Conservation (phyloP, 2,329 filamentous ascomycete species). For the Pezizomycotina sp. region DNA sequence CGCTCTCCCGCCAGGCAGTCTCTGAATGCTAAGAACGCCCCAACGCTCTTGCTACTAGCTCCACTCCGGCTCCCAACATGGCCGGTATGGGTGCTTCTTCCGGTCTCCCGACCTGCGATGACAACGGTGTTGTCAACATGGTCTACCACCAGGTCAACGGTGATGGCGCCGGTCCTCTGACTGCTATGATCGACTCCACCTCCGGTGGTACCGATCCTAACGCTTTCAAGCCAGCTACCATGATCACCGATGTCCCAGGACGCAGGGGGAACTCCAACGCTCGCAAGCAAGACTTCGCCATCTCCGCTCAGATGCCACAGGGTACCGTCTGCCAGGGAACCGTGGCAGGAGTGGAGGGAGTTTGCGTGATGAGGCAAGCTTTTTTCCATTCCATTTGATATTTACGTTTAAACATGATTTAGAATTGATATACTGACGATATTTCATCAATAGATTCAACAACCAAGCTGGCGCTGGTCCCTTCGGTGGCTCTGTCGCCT, state of each 20-base stretch:
- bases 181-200: slow-evolving; percentile 43
- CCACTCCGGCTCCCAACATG: slow-evolving; percentile 39
- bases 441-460: too few species aligned
- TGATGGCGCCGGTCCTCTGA: slow-evolving; percentile 49
- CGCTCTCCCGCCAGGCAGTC: slow-evolving; percentile 25
- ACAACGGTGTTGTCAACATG: slow-evolving; percentile 46
- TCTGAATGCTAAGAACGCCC: slow-evolving; percentile 30
- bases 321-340: slow-evolving; percentile 50
- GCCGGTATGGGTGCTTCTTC: slow-evolving; percentile 38
- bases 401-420: too few species aligned
- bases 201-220: slow-evolving; percentile 44
- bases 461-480: slow-evolving; percentile 47
- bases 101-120: slow-evolving; percentile 44
- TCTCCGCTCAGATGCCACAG: slow-evolving; percentile 47
- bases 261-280: slow-evolving; percentile 41
- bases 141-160: slow-evolving; percentile 56
- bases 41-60: slow-evolving; percentile 32
- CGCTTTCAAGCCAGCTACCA: slow-evolving; percentile 44
- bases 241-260: slow-evolving; percentile 46
- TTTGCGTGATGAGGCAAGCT: slow-evolving; percentile 52
- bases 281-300: slow-evolving; percentile 46
- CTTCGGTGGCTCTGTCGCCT: slow-evolving; percentile 50
- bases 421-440: too few species aligned
- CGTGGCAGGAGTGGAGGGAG: slow-evolving; percentile 42
- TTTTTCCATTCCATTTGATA: too few species aligned